Base-by-base conservation (phyloP, 1,139 yeast genomes). In the Suhomyces chickasaworum region DNA sequence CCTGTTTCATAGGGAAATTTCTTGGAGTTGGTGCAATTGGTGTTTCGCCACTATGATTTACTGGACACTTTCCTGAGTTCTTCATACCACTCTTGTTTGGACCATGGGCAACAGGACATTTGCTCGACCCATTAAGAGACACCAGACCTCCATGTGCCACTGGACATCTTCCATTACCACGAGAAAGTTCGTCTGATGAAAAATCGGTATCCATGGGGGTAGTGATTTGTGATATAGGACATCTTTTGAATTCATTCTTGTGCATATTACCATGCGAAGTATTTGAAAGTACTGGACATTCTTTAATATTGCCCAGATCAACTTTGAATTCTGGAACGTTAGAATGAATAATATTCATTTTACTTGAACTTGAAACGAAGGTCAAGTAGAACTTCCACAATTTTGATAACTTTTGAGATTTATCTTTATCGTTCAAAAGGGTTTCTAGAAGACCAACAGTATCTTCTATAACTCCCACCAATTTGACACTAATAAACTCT, bases 331-430 rank as follows among this genome's bases (percentile, higher is more conserved):
- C 68, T 1, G 73, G 69, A 4, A 71, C 58, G 47, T 66, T 63
- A 4, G 66, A 62, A 54, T 71, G 79, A 27, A 58, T 50, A 7
- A 66, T 52, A 41, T 58, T 64, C 56, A 67, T 59, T 44, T 64
- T 66, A 41, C 56, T 63, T 9, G 69, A 58, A 45, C 65, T 65
- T 27, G 65, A 64, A 18, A 71, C 60, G 45, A 73, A 66, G 1
- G 75, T 70, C 47, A 67, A 52, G 55, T 73, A 73, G 44, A 73
- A 73, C 38, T 63, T 66, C 80, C 80, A 75, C 44, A 72, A 60
- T 50, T 71, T 71, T 8, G 64, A 53, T 8, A 71, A 53, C 45
- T 69, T 66, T n/a, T 39, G 45, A 1, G 64, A 53, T 44, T 61
- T 61, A 3, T 55, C 64, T 37, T 62, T 61, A 36, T 60, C 61